Evolutionary conservation across 441 rosid species (phyloP), one percentile per base, ranked within the genome.

Genomic region (Hura crepitans): DNA sequence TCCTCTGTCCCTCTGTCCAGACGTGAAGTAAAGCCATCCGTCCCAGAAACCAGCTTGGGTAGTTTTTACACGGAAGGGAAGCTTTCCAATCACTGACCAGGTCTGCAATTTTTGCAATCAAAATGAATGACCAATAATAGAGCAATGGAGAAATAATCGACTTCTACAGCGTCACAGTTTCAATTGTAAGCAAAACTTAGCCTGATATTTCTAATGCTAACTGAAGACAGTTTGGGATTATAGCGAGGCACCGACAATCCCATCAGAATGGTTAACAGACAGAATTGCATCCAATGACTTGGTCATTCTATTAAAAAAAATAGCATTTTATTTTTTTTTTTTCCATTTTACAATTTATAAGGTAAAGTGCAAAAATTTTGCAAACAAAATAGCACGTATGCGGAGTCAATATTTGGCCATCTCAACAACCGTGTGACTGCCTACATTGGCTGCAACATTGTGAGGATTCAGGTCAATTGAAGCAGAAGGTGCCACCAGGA

Each of bases 1-100:
- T 72, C 96, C 96, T 83, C 92, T 86, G 75, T 93, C 97, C 3
- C 98, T 84, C 76, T 91, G 97, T 55, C 97, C 98, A 0, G 98
- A 93, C 22, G 97, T 91, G 66, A 91, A 91, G 72, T 91, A 91
- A 78, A 93, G 71, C 83, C 89, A 85, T 61, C 98, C 96, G 53
- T 89, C 84, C 92, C 93, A 91, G 70, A 78, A 85, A 0, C 97
- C 94, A 13, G 85, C 80, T 46, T 85, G 79, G 0, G 96, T 81
- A 4, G 96, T 91, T 86, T 93, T 93, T 42, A 93, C 74, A 2
- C 97, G 90, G 62, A 65, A 91, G 5, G 97, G 97, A 66, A 93
- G 89, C 81, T 84, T 83, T 62, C 97, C 95, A 8, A 89, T 78
- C 72, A 93, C 89, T 14, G 94, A 85, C 98, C 98, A 93, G 31